Conservation (phyloP, 371 early-diverging fungal genomes). For the Mucor lusitanicus region DNA sequence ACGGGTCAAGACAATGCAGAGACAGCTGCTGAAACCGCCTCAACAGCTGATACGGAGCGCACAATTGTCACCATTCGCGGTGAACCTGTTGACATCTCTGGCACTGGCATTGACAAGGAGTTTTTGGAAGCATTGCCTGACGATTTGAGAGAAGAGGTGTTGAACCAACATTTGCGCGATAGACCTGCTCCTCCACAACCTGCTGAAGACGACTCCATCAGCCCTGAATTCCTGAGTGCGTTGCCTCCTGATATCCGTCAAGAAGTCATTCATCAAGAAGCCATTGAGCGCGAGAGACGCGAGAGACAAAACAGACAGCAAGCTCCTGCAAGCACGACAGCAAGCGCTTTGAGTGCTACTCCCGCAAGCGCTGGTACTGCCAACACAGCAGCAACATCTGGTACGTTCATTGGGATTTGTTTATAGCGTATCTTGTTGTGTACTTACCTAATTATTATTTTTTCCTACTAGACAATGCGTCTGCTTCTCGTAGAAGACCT, state of each 20-base stretch:
- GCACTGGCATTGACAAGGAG: constrained; percentile 91
- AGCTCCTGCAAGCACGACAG: constrained; percentile 21
- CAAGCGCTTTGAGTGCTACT: constrained; percentile 7
- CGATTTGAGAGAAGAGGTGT: constrained; percentile 91
- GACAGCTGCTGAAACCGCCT: neutral
- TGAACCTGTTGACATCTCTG: constrained; percentile 84
- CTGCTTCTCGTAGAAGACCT: constrained; percentile 12
- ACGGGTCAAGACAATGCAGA: constrained; percentile 90
- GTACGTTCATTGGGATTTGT: constrained; percentile 9
- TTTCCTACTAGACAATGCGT: neutral
- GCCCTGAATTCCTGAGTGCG: constrained; percentile 78
- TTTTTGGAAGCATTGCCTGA: constrained; percentile 96
- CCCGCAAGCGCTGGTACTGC: neutral
- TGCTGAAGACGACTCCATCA: constrained; percentile 54
- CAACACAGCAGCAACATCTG: neutral
- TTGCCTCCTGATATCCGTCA: constrained; percentile 81
- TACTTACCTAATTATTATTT: too few species aligned
- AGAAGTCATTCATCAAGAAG: constrained; percentile 73
- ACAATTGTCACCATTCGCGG: constrained; percentile 56
- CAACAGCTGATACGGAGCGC: constrained; percentile 14
- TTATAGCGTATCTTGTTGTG: too few species aligned
- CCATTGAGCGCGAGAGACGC: constrained; percentile 57
- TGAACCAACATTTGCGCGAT: constrained; percentile 64
- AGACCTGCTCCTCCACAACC: constrained; percentile 19
- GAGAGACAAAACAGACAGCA: constrained; percentile 42